Evolutionary conservation across 2,329 filamentous ascomycete genomes (phyloP), one percentile per base, ranked within the genome.

Genomic region (Epichloe uncinata): DNA sequence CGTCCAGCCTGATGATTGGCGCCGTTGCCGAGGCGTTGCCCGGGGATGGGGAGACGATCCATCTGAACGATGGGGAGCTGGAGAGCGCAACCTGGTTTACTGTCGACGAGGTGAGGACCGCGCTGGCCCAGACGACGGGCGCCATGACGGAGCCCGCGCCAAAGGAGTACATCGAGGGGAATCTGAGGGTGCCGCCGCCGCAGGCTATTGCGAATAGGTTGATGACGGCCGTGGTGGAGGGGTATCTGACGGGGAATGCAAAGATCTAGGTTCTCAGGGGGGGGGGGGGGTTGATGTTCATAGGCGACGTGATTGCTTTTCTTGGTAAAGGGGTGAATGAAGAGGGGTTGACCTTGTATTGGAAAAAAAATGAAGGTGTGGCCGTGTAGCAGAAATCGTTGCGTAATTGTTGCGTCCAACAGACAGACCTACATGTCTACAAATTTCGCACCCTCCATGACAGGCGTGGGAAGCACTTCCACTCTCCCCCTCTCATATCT

Each of bases 121-220:
- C 88, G 1, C 67, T 97, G 62, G 68, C 69, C 50, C 70, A 77
- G 8, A 85, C 86, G 0, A 57, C 80, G 0, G 84, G 80, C 63
- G 75, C 75, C 2, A 61, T 95, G 52, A 85, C 81, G 13, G 83
- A 85, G 41, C 63, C 71, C 1, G 70, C 83, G 1, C 77, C 79
- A 0, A 69, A 77, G 40, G 83, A 75, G 11, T 90, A 89, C 61
- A 84, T 81, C 62, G 81, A 90, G 63, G 89, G 0, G 0, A 79
- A 75, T 3, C 66, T 98, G 69, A 78, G 87, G 50, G 66, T 98
- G 62, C 93, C 93, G 43, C 88, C 89, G 2, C 71, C 75, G 52
- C 95, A 89, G 36, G 91, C 93, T 1, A 97, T 98, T 74, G 93
- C 93, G 15, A 86, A 97, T 66, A 85, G 90, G 63, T 68, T 97